Evolutionary conservation across 768 basidiomycete species (phyloP).

Genomic region (Epithele typhae): DNA sequence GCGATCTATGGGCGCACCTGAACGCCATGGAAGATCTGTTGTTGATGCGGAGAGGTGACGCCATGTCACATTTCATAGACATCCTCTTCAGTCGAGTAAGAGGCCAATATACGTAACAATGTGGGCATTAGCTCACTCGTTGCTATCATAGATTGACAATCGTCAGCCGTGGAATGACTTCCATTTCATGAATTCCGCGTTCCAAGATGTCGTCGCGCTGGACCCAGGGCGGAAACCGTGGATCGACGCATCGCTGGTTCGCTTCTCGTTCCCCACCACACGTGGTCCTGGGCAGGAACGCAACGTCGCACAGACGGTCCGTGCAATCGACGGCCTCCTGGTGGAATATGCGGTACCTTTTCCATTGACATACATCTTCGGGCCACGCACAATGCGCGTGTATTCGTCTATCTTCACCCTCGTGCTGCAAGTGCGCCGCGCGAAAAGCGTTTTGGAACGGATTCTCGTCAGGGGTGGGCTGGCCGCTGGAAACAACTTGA

Average conservation of each 20-base stretch:
- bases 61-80: constrained; percentile 70
- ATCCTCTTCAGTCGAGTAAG: constrained; percentile 69
- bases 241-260: constrained; percentile 67
- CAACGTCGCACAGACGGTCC: constrained; percentile 50
- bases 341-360: constrained; percentile 83
- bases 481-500: constrained; percentile 21
- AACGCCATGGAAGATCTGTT: constrained; percentile 62
- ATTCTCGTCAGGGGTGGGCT: constrained; percentile 58
- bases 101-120: too few species aligned
- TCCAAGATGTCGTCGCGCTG: constrained; percentile 60
- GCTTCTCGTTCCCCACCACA: constrained; percentile 49
- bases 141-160: constrained; percentile 59
- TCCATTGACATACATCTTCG: constrained; percentile 76
- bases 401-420: constrained; percentile 71
- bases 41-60: constrained; percentile 75
- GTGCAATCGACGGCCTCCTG: constrained; percentile 58
- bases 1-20: constrained; percentile 60
- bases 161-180: constrained; percentile 72
- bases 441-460: constrained; percentile 66
- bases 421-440: constrained; percentile 67
- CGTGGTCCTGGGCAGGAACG: constrained; percentile 43
- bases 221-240: constrained; percentile 38
- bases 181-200: constrained; percentile 78
- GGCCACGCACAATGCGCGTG: constrained; percentile 45
- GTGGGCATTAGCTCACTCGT: not conserved